Evolutionary conservation across 139 green algal genomes (phyloP).

Genomic region (Coelastrella sp.): DNA sequence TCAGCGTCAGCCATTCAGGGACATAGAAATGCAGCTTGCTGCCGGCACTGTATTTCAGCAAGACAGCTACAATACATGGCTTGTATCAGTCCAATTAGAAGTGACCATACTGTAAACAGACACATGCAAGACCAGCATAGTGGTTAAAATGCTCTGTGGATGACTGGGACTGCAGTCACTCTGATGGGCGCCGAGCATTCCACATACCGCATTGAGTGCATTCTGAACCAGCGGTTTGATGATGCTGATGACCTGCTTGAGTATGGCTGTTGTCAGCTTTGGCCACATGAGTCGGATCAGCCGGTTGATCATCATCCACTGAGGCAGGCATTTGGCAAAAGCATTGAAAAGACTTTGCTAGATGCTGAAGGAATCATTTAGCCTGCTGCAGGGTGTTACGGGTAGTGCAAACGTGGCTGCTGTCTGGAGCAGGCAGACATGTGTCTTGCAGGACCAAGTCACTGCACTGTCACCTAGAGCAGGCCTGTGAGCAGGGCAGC

Average conservation of each 20-base stretch:
- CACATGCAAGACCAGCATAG: background rate
- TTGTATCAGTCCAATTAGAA: background rate
- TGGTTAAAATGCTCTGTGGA: background rate
- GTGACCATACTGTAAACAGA: too few species aligned
- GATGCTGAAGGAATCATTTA: background rate
- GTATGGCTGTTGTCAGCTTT: constrained; percentile 66
- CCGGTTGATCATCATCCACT: constrained; percentile 73
- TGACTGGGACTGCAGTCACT: background rate
- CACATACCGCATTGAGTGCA: constrained; percentile 33
- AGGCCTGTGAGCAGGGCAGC: too few species aligned
- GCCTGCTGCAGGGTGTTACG: background rate
- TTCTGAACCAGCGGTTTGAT: constrained; percentile 52
- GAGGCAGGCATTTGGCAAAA: background rate
- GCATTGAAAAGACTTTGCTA: too few species aligned
- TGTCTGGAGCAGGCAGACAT: too few species aligned
- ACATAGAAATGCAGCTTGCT: background rate
- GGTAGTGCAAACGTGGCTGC: too few species aligned
- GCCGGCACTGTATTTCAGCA: background rate
- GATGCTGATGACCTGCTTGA: constrained; percentile 49
- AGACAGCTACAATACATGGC: background rate
- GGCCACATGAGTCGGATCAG: constrained; percentile 69
- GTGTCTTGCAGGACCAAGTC: too few species aligned
- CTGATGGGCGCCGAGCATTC: background rate
- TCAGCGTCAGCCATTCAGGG: background rate
- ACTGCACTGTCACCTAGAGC: too few species aligned